A percentile compares a stretch with the other conserved stretches of the same genome.
These are phyloP conservation scores for Quaeritorhiza haematococci DNA, from an alignment of 371 early-diverging fungal species.

Conservation along the genomic window DNA sequence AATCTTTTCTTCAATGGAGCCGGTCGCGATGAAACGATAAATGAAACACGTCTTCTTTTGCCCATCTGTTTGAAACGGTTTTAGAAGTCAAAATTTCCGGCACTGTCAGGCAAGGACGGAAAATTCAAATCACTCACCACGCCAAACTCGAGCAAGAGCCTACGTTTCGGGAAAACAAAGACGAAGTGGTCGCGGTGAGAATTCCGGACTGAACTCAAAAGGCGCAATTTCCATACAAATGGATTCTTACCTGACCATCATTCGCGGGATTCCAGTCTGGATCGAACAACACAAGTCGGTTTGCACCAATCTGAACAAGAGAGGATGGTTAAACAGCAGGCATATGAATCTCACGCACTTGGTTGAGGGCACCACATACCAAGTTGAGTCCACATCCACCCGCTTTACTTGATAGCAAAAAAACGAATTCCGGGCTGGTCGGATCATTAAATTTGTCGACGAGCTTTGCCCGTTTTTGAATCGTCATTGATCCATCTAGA, in stretches of 20 bases:
- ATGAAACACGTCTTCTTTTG: constrained; percentile 92
- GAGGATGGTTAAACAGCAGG: background rate
- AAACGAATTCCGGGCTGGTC: constrained; percentile 70
- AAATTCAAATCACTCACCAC: constrained; percentile 32
- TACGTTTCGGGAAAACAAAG: constrained; percentile 61
- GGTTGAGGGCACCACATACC: constrained; percentile 18
- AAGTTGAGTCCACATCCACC: constrained; percentile 98
- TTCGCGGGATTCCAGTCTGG: constrained; percentile 81
- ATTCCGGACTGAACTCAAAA: constrained; percentile 32
- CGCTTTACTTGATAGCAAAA: constrained; percentile 92
- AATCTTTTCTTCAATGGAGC: constrained; percentile 97
- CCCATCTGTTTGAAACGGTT: constrained; percentile 61
- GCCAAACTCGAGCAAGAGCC: constrained; percentile 93
- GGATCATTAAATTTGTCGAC: constrained; percentile 95
- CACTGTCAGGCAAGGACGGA: background rate
- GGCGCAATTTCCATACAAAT: too few species aligned
- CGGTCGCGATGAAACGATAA: constrained; percentile 91
- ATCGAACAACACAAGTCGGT: constrained; percentile 82
- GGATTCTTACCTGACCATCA: constrained; percentile 41
- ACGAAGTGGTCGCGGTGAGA: too few species aligned
- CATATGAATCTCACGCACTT: background rate
- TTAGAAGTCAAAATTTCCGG: background rate
- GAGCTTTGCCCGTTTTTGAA: constrained; percentile 82
- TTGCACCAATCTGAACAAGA: constrained; percentile 75
- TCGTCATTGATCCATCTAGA: constrained; percentile 90